Evolutionary conservation across 2,329 filamentous ascomycete species (phyloP).

Genomic region (Zymoseptoria brevis): DNA sequence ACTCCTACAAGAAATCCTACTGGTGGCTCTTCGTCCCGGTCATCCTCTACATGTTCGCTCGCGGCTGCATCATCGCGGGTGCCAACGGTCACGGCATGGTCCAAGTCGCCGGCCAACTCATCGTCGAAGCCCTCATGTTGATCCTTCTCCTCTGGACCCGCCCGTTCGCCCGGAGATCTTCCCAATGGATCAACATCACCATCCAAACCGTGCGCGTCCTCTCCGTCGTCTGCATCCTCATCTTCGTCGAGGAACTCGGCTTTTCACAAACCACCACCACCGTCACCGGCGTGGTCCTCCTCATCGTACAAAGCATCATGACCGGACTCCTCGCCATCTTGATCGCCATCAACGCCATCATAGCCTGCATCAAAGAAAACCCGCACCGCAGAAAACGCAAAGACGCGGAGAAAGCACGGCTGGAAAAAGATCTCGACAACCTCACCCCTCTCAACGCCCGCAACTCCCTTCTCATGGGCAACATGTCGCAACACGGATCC

Average conservation of each 20-base stretch:
- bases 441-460: slow-evolving; percentile 81
- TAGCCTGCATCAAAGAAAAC: slow-evolving; percentile 75
- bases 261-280: slow-evolving; percentile 90
- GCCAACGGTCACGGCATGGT: slow-evolving; percentile 76
- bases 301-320: slow-evolving; percentile 79
- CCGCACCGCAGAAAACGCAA: slow-evolving; percentile 83
- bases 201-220: slow-evolving; percentile 85
- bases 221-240: slow-evolving; percentile 78
- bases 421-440: slow-evolving; percentile 59
- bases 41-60: slow-evolving; percentile 84
- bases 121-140: slow-evolving; percentile 75
- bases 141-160: slow-evolving; percentile 72
- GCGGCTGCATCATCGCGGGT: slow-evolving; percentile 76
- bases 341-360: slow-evolving; percentile 81
- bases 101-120: slow-evolving; percentile 71
- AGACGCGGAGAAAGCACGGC: slow-evolving; percentile 75
- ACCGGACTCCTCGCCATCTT: slow-evolving; percentile 78
- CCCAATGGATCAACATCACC: slow-evolving; percentile 86
- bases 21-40: slow-evolving; percentile 95
- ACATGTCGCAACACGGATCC: slow-evolving; percentile 29
- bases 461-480: slow-evolving; percentile 73
- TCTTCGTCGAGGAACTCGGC: slow-evolving; percentile 90
- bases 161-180: slow-evolving; percentile 77
- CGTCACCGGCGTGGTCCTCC: slow-evolving; percentile 83
- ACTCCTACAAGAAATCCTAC: slow-evolving; percentile 85